Base-by-base conservation (phyloP, 768 basidiomycete species). In the Agaricus subrufescens region DNA sequence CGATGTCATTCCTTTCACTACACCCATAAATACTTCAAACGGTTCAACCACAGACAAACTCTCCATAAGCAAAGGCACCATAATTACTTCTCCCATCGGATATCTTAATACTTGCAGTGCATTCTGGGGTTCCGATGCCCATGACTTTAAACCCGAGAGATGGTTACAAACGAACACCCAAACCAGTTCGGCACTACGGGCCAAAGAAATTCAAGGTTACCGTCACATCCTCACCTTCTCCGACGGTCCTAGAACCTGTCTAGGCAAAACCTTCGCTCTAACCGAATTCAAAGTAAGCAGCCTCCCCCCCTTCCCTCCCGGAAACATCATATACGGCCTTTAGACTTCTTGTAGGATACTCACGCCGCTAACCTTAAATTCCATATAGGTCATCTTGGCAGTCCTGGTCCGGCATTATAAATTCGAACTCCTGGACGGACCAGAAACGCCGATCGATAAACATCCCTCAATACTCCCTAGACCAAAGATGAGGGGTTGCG, bases 61-160 rank as follows among this genome's bases (percentile, higher is more conserved):
- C 48, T 45, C 70, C 4, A 66, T 87, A 38, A 69, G 73, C 19
- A 80, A 79, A 57, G 84, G 79, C 3, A 78, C 77, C 1, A 55
- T 62, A 1, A 56, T 88, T 29, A 56, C 69, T 10, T 64, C 77
- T 2, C 76, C 80, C 1, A 73, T 84, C 29, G 51, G 64, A 5
- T 67, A 69, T 19, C 71, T 83, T 48, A 86, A 87, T 64, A 65
- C 71, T 5, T 77, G 80, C n/a, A 73, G 72, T 52, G 67, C 65
- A 1, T 64, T 86, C 31, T 89, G 88, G 87, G 87, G 87, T 1
- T 62, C 72, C 0, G 78, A 84, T 55, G 77, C 84, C 3, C 73
- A 75, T 25, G 75, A 75, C 46, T 90, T 84, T 65, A 72, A 77
- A 40, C 87, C 87, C 0, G 82, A 83, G 52, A 73, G 87, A 4